Evolutionary conservation across 75 land plant genomes (phyloP), one percentile per base, ranked within the genome.

Genomic region (Picea glauca): DNA sequence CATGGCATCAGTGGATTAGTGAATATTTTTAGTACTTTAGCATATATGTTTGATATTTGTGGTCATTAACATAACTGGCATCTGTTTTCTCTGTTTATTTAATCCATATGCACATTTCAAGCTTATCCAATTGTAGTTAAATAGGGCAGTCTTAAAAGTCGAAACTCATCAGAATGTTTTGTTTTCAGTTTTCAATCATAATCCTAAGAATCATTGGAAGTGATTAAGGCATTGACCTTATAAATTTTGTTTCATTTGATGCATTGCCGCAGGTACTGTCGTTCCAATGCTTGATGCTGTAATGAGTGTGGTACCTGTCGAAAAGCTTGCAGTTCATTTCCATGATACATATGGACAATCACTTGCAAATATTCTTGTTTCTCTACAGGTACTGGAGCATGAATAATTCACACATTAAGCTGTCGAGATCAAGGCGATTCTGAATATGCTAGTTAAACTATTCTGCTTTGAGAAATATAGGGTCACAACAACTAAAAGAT

Each of bases 311-410:
- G 94, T 97, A 60, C 99, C 99, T 50, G 86, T 79, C 23, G 92
- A 94, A 68, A 91, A 89, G 79, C 84, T 97, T 35, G 99, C 99
- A n/a, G 98, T 97, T n/a, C 99, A 97, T 85, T 92, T 97, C 80
- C 99, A 97, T 79, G 99, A 97, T 81, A 95, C 99, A 1, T 97
- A 97, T 82, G 99, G 99, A 4, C 99, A 97, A 79, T 88, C 99
- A 72, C 91, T 97, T 62, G 79, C 94, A 59, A 97, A 97, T 79
- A 95, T 97, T 74, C 81, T 97, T 31, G 82, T 90, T 14, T 89
- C 99, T 11, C 88, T 97, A 79, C 99, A 97, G 82, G 99, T 97
- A 83, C 4, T 43, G 0, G 20, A 43, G n/a, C 54, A 70, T 43
- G 26, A 70, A 20, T 43, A 2, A n/a, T n/a, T 70, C 21, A 40